A percentile compares a stretch with the other conserved stretches of the same genome.
phyloP scores from a whole-genome alignment of 2,329 filamentous ascomycete genomes.

The Colletotrichum incanum region DNA sequence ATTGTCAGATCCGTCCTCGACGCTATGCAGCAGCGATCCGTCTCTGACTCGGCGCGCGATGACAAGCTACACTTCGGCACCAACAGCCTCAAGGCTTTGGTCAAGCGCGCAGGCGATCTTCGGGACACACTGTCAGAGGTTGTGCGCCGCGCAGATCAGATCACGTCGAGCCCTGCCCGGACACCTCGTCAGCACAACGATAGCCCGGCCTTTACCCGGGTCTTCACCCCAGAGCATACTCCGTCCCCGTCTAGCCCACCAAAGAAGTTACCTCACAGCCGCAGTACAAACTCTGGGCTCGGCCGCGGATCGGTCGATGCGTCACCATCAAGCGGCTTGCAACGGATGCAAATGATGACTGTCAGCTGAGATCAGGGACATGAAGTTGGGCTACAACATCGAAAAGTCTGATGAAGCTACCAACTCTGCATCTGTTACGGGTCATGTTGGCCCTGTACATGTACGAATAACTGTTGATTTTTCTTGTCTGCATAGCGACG shows the following conservation, averaged over 20 bases:
- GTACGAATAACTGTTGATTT: slow-evolving; percentile 45
- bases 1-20: slow-evolving; percentile 76
- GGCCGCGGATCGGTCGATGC: slow-evolving; percentile 66
- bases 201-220: slow-evolving; percentile 77
- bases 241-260: slow-evolving; percentile 70
- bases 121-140: slow-evolving; percentile 73
- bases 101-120: slow-evolving; percentile 73
- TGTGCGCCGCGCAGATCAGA: slow-evolving; percentile 72
- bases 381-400: slow-evolving; percentile 9
- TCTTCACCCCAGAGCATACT: slow-evolving; percentile 69
- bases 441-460: slow-evolving; percentile 42
- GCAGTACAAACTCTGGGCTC: slow-evolving; percentile 68
- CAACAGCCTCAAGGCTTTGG: slow-evolving; percentile 77
- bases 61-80: slow-evolving; percentile 78
- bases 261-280: slow-evolving; percentile 65
- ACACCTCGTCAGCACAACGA: slow-evolving; percentile 66
- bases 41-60: slow-evolving; percentile 60
- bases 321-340: slow-evolving; percentile 66
- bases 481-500: slow-evolving; percentile 46
- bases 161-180: slow-evolving; percentile 69
- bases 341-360: slow-evolving; percentile 77
- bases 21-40: slow-evolving; percentile 72
- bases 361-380: slow-evolving; percentile 61
- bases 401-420: background rate
- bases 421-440: background rate